phyloP scores from a whole-genome alignment of 2,329 filamentous ascomycete genomes.

The Colletotrichum spinosum region DNA sequence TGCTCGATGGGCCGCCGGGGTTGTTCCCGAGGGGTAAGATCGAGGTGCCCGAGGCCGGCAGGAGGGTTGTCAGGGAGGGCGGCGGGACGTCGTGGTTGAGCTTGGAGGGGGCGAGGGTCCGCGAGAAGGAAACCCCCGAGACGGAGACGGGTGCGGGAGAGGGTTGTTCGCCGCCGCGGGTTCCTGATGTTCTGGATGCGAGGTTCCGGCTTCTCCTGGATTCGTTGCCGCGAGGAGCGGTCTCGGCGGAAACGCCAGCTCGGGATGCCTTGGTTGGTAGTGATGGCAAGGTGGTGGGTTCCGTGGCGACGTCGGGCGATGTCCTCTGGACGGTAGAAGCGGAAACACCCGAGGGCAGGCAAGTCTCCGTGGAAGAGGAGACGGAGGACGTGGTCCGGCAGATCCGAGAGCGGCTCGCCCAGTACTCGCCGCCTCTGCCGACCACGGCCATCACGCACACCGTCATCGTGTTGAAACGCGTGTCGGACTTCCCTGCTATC shows the following conservation, averaged over 20 bases:
- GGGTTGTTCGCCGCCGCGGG: slow-evolving; percentile 53
- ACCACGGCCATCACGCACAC: slow-evolving; percentile 63
- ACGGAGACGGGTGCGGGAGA: slow-evolving; percentile 26
- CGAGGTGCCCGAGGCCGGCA: slow-evolving; percentile 65
- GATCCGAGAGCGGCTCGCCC: slow-evolving; percentile 55
- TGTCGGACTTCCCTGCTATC: slow-evolving; percentile 81
- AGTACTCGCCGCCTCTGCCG: slow-evolving; percentile 46
- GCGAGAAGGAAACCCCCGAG: slow-evolving; percentile 50
- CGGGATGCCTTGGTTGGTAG: too few species aligned
- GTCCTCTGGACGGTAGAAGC: slow-evolving; percentile 55
- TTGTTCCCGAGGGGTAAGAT: slow-evolving; percentile 79
- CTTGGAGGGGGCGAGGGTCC: slow-evolving; percentile 68
- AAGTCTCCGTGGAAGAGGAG: slow-evolving; percentile 57
- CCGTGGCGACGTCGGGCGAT: slow-evolving; percentile 11
- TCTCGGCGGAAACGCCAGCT: too few species aligned
- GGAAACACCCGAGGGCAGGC: slow-evolving; percentile 32
- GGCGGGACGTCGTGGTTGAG: slow-evolving; percentile 82
- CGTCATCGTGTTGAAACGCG: slow-evolving; percentile 79
- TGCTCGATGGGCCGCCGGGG: slow-evolving; percentile 79
- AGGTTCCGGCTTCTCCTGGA: slow-evolving; percentile 62
- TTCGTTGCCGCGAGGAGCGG: slow-evolving; percentile 39
- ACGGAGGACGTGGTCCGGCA: slow-evolving; percentile 59
- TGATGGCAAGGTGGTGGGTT: neutral
- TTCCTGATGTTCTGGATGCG: slow-evolving; percentile 75
- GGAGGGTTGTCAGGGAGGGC: slow-evolving; percentile 70